These are phyloP conservation scores for Puccinia horiana DNA, from an alignment of 1,284 basidiomycete species.

Conservation along the genomic window DNA sequence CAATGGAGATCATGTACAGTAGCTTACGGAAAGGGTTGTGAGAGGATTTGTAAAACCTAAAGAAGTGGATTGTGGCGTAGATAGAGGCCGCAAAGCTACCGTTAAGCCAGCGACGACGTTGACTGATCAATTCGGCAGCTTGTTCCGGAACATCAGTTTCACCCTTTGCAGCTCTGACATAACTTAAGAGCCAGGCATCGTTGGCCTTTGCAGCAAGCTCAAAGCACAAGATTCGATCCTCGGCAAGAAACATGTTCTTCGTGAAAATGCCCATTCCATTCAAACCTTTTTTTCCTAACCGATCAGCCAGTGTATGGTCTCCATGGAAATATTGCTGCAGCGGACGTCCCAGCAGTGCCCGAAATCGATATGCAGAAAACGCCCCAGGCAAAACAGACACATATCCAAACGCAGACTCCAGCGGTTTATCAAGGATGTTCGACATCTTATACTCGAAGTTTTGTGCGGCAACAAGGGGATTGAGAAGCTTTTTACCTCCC, in stretches of 20 bases:
- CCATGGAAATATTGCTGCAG: constrained; percentile 98
- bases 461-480: constrained; percentile 77
- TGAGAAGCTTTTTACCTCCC: constrained; percentile 84
- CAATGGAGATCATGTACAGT: constrained; percentile 25
- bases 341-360: constrained; percentile 86
- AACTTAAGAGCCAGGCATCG: constrained; percentile 53
- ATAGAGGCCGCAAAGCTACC: constrained; percentile 95
- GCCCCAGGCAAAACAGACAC: constrained; percentile 87
- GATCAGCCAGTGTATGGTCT: constrained; percentile 82
- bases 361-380: constrained; percentile 89
- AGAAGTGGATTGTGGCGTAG: constrained; percentile 92
- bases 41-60: constrained; percentile 79
- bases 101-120: constrained; percentile 93
- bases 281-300: constrained; percentile 88
- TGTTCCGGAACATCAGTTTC: constrained; percentile 82
- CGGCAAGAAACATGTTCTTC: constrained; percentile 70
- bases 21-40: constrained; percentile 63
- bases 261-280: constrained; percentile 72
- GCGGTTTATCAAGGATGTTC: constrained; percentile 85
- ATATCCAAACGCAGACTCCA: constrained; percentile 93
- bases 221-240: constrained; percentile 93
- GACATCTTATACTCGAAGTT: constrained; percentile 99
- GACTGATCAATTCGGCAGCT: constrained; percentile 86
- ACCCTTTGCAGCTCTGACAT: constrained; percentile 65
- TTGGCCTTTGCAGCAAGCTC: constrained; percentile 87